Evolutionary conservation across 2,329 filamentous ascomycete genomes (phyloP), one percentile per base, ranked within the genome.

Genomic region (Arthrobotrys sphaeroides): DNA sequence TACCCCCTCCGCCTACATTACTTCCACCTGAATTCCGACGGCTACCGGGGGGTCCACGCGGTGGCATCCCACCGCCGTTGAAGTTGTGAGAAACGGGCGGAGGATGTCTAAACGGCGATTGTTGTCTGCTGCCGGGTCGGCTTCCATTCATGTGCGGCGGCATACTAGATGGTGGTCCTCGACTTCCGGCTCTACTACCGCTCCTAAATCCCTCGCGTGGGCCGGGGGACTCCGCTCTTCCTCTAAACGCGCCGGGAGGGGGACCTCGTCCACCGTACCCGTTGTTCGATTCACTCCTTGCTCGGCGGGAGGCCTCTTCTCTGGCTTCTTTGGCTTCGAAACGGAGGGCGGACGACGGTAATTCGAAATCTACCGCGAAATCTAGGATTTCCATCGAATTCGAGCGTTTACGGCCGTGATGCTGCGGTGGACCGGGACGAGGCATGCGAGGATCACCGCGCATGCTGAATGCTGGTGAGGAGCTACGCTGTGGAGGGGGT

Each of bases 401-500:
- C 13, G 70, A 74, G 3, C 62, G 62, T 59, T 68, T 74, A n/a
- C 70, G 53, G 38, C 61, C 62, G 40, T 74, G 70, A 13, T 68
- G 43, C 43, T 18, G 65, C 6, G 57, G 36, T 12, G 61, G 53
- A 13, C 60, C 69, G 7, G 38, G 47, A 3, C 61, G 51, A n/a
- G 57, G 66, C 55, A 75, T 68, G 13, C 62, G 31, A 13, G 70
- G 64, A 38, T 68, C 70, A 13, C 62, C 57, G 16, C 64, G 64
- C 72, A 75, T 75, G 24, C 72, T 75, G 28, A 69, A 75, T 9
- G 72, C 64, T 10, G 72, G 72, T 10, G 72, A 75, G 12, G 72
- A 64, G 49, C 72, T 75, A 22, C 72, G 55, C 0, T 57, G 64
- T 12, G 72, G 64, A 5, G 64, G 64, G 0, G 72, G 72, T 2